phyloP scores from a whole-genome alignment of 2,329 filamentous ascomycete species.

The Fusarium odoratissimum region DNA sequence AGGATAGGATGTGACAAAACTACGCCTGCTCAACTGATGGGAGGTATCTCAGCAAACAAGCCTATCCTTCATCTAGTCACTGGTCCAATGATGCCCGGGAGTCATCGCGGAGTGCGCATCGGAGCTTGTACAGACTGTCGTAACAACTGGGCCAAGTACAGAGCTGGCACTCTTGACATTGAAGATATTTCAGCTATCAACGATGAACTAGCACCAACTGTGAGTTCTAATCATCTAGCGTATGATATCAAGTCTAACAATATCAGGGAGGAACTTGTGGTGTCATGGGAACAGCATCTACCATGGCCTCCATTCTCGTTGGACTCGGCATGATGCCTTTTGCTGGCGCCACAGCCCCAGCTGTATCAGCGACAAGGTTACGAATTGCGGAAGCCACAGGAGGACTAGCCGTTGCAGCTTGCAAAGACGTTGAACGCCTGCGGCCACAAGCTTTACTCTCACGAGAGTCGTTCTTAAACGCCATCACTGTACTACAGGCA shows the following conservation, averaged over 20 bases:
- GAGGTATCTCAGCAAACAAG: slow-evolving; percentile 79
- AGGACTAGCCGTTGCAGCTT: slow-evolving; percentile 73
- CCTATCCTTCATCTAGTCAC: slow-evolving; percentile 76
- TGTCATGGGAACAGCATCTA: slow-evolving; percentile 93
- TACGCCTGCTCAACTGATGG: slow-evolving; percentile 79
- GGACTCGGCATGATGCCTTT: slow-evolving; percentile 85
- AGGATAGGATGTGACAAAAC: slow-evolving; percentile 77
- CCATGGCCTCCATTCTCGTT: slow-evolving; percentile 87
- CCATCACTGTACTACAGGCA: slow-evolving; percentile 86
- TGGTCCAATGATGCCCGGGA: slow-evolving; percentile 81
- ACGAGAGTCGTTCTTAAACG: slow-evolving; percentile 83
- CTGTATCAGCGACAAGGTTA: slow-evolving; percentile 81
- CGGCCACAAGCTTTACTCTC: slow-evolving; percentile 77
- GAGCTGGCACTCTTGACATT: slow-evolving; percentile 74
- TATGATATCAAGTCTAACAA: not conserved
- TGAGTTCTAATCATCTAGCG: slow-evolving; percentile 46
- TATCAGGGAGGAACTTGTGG: slow-evolving; percentile 78
- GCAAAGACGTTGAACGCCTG: slow-evolving; percentile 75
- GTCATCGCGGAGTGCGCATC: slow-evolving; percentile 70
- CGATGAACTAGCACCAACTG: slow-evolving; percentile 78
- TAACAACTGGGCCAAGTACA: slow-evolving; percentile 77
- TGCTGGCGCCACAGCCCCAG: slow-evolving; percentile 81
- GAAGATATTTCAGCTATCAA: slow-evolving; percentile 79
- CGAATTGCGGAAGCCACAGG: slow-evolving; percentile 81
- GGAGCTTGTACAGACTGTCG: slow-evolving; percentile 81